Evolutionary conservation across 345 rosid species (phyloP).

Genomic region (Carallia pectinifolia): DNA sequence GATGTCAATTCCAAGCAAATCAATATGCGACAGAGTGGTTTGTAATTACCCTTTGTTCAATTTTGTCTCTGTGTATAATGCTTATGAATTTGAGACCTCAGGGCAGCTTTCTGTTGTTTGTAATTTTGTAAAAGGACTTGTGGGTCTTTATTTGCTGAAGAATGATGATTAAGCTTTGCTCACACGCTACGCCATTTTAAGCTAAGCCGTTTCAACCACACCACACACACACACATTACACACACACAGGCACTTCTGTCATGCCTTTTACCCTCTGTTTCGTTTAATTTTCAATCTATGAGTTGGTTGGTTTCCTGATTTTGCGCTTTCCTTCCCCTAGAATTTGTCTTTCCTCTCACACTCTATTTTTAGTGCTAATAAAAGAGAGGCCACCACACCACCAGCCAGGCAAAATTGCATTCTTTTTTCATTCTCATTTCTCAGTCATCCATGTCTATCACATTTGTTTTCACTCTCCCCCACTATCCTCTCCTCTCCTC

Average conservation of each 20-base stretch:
- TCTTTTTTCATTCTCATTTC: background rate
- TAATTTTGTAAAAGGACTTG: background rate
- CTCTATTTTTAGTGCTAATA: slow-evolving; percentile 25
- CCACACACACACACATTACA: background rate
- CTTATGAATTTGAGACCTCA: no score
- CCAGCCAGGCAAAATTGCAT: slow-evolving; percentile 4
- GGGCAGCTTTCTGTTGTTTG: background rate
- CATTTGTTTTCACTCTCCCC: background rate
- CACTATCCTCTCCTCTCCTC: background rate
- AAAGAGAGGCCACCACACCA: no score
- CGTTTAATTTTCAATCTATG: background rate
- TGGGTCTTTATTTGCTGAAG: background rate
- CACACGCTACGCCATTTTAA: slow-evolving; percentile 29
- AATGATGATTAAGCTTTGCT: slow-evolving; percentile 24
- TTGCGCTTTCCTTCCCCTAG: slow-evolving; percentile 18
- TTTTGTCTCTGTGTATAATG: no score
- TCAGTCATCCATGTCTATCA: background rate
- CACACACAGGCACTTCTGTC: slow-evolving; percentile 7
- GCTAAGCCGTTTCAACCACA: slow-evolving; percentile 26
- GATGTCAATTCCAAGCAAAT: no score
- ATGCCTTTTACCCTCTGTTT: slow-evolving; percentile 21
- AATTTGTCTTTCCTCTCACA: slow-evolving; percentile 12
- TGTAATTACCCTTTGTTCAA: no score
- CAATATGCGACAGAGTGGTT: no score
- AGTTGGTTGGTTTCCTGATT: slow-evolving; percentile 23